Base-by-base conservation (phyloP, 208 protist genomes). In the Leishmania guyanensis region DNA sequence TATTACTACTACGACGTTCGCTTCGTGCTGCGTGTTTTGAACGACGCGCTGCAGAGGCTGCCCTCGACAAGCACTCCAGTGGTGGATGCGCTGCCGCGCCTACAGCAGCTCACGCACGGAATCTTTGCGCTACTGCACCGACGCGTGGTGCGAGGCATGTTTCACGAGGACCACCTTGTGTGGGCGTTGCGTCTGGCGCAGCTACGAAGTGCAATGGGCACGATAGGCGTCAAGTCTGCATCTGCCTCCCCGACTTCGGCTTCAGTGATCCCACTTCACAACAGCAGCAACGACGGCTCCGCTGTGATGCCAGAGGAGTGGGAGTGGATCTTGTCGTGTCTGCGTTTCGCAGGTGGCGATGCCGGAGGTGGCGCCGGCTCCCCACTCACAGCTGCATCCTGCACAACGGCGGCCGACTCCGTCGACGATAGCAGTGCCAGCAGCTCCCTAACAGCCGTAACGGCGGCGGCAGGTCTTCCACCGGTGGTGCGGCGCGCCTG, bases 1-100 rank as follows among this genome's bases (percentile, higher is more conserved):
- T 92, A 99, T 53, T 99, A 99, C 88, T 98, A 98, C 65, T 99
- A 98, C 90, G 98, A 98, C 69, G 89, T 99, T 10, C 73, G 93
- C 60, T 99, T 99, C 87, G 99, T 99, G 79, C 93, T 99, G 66
- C 86, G 93, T 17, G 89, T 99, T 60, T 90, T 99, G 74, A 75
- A 95, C 54, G 89, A 92, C 72, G 91, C 98, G 9, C 90, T 99
- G 12, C 78, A 76, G 33, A 76, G 89, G 36, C 81, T 95, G n/a
- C 90, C 93, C 0, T 4, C 73, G 29, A 66, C 64, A 33, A 74
- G 81, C 4, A 54, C 69, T 14, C 50, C 53, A 46, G 64, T 78
- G 12, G 77, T 71, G 20, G 75, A 50, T 29, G 81, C 62, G 26
- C 29, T n/a, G 9, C 81, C 79, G 29, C 87, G 83, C 2, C 66